Evolutionary conservation across 208 protist species (phyloP), one percentile per base, ranked within the genome.

Genomic region (Balamuthia mandrillaris): DNA sequence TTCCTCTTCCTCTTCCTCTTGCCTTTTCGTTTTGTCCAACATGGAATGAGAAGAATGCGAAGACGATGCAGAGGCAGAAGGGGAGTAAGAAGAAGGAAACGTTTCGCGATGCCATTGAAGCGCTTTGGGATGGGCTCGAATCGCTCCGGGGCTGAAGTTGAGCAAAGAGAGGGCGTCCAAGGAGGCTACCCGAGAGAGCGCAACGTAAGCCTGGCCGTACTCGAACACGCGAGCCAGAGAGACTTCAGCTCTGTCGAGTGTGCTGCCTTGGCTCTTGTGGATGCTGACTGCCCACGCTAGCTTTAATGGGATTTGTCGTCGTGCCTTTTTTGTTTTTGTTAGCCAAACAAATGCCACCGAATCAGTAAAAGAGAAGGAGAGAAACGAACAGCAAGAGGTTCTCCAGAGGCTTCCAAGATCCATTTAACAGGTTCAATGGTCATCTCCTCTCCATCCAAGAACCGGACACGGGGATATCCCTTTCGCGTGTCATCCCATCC

Each of bases 251-350:
- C 52, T 27, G 51, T 82, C 74, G 16, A 94, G 72, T 0, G 87
- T 90, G 93, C 98, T 95, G 31, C 97, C 97, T 86, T 98, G 97
- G 63, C 92, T 93, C 82, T 98, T 98, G 89, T 98, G 96, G 63
- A 98, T 96, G 9, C 96, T 97, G 56, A 98, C 93, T 37, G 96
- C 96, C 91, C 96, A 98, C 37, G 96, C 96, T 3, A 98, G 91
- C 18, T 93, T 93, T 1, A 98, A 90, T 39, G 97, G 97, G 16
- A 98, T 45, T 77, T 93, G 91, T 47, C 70, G 42, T 27, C 70
- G 70, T 6, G 70, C 39, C 70, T 79, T 39, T n/a, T 56, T 56
- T 56, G 18, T 18, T 56, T 18, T 56, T n/a, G 49, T 24, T 24
- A 56, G n/a, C n/a, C 18, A 56, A 56, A 56, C n/a, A n/a, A 24